Percentiles rank a stretch among this genome's conserved stretches.
Evolutionary conservation across 192 early-diverging fungal species (phyloP).

Genomic region (Thamnidium elegans): DNA sequence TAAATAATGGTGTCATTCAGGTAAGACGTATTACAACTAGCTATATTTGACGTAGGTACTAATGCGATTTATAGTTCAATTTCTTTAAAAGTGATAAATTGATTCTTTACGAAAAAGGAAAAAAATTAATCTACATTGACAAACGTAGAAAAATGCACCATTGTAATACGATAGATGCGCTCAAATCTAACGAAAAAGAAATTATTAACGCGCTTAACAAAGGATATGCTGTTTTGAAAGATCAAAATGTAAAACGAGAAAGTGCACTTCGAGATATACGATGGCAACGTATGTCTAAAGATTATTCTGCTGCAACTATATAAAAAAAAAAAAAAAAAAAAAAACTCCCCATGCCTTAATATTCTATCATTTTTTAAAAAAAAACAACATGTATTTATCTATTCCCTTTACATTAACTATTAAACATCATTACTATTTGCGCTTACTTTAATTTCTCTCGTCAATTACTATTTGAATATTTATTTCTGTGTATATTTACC

Average conservation of each 20-base stretch:
- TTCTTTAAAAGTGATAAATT: constrained; percentile 1
- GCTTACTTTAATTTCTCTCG: too few species aligned
- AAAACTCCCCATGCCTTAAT: too few species aligned
- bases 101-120: neutral
- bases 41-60: neutral
- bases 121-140: neutral
- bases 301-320: too few species aligned
- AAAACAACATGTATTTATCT: too few species aligned
- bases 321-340: too few species aligned
- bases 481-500: too few species aligned
- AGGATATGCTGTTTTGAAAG: neutral
- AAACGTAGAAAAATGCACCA: neutral
- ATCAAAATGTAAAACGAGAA: neutral
- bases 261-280: too few species aligned
- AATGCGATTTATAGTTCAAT: neutral
- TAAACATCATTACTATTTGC: too few species aligned
- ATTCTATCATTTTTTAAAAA: too few species aligned
- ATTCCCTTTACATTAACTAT: too few species aligned
- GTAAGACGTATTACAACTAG: constrained; percentile 27
- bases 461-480: too few species aligned
- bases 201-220: neutral
- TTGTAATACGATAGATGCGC: neutral
- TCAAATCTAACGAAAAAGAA: neutral
- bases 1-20: constrained; percentile 69
- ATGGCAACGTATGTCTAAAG: too few species aligned